A percentile compares a stretch with the other conserved stretches of the same genome.
Conservation (phyloP, 345 rosid genomes). For the Cardamine chenopodiifolia region DNA sequence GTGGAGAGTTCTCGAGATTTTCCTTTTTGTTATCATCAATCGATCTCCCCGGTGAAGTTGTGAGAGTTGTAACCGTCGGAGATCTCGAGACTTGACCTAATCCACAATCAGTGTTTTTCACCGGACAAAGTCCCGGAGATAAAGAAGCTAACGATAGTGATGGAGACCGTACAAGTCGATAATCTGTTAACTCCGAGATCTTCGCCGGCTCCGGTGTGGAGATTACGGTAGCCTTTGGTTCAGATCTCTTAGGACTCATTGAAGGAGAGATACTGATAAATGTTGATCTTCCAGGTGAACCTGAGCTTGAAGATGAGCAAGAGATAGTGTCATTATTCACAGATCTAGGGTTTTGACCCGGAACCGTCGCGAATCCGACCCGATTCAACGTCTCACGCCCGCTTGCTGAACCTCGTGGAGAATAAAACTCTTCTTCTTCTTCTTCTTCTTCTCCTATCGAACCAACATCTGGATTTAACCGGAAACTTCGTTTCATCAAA, state of each 20-base stretch:
- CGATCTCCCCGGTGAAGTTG: slow-evolving; percentile 56
- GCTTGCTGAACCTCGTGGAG: slow-evolving; percentile 77
- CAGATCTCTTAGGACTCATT: slow-evolving; percentile 61
- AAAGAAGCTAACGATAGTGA: slow-evolving; percentile 45
- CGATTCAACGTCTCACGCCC: slow-evolving; percentile 61
- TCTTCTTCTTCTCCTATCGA: slow-evolving; percentile 65
- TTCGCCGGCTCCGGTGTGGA: slow-evolving; percentile 39
- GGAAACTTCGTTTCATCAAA: slow-evolving; percentile 55
- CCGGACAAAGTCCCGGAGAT: slow-evolving; percentile 42
- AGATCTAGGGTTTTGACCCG: slow-evolving; percentile 44
- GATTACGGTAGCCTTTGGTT: slow-evolving; percentile 45
- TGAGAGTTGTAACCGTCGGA: slow-evolving; percentile 48
- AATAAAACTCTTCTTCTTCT: slow-evolving; percentile 87
- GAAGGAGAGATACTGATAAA: slow-evolving; percentile 85
- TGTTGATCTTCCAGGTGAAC: slow-evolving; percentile 77
- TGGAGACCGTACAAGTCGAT: slow-evolving; percentile 42
- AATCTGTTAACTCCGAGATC: slow-evolving; percentile 32
- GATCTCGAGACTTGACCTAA: slow-evolving; percentile 48
- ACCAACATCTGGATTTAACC: slow-evolving; percentile 55
- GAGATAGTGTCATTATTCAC: slow-evolving; percentile 55
- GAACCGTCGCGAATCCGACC: slow-evolving; percentile 56
- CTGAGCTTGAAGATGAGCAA: slow-evolving; percentile 68
- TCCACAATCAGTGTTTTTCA: slow-evolving; percentile 39
- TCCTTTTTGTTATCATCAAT: slow-evolving; percentile 28
- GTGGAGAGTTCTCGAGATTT: slow-evolving; percentile 41